Percentiles rank a stretch among this genome's conserved stretches.
Evolutionary conservation across 306 rosid species (phyloP).

Genomic region (Glycyrrhiza uralensis): DNA sequence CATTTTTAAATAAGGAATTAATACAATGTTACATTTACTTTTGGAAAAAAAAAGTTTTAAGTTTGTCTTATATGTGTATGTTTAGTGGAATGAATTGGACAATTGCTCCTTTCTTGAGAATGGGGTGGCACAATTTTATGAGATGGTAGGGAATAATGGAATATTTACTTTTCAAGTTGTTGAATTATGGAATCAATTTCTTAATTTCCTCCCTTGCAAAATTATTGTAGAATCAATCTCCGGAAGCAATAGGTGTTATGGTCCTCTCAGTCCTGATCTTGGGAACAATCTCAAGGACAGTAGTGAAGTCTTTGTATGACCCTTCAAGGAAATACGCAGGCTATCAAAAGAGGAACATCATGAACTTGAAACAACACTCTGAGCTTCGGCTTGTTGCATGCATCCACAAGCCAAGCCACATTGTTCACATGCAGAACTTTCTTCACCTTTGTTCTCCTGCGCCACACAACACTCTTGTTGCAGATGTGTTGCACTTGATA

Average conservation of each 20-base stretch:
- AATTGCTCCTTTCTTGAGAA: too few species aligned
- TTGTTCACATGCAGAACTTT: conserved; percentile 20
- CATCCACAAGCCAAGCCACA: conserved; percentile 31
- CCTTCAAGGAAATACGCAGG: conserved; percentile 47
- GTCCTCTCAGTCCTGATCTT: neutral
- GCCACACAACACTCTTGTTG: neutral
- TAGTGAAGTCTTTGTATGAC: conserved; percentile 39
- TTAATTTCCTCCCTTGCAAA: neutral
- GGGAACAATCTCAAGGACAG: conserved; percentile 14
- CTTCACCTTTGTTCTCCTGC: conserved; percentile 32
- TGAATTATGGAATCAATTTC: too few species aligned
- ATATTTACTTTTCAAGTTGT: too few species aligned
- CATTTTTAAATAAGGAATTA: too few species aligned
- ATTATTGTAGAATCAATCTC: neutral
- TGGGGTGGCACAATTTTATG: too few species aligned
- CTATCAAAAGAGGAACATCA: conserved; percentile 36
- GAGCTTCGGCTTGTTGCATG: conserved; percentile 42
- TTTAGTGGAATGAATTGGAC: too few species aligned
- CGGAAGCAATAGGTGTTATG: neutral
- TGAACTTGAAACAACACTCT: conserved; percentile 5
- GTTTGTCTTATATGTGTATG: too few species aligned
- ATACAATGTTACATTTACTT: too few species aligned
- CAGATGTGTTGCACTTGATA: conserved; percentile 39
- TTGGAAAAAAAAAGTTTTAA: too few species aligned
- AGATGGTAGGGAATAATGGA: too few species aligned